These are phyloP conservation scores for Neofusicoccum sp. DNA, from an alignment of 2,329 filamentous ascomycete genomes.

Conservation along the genomic window DNA sequence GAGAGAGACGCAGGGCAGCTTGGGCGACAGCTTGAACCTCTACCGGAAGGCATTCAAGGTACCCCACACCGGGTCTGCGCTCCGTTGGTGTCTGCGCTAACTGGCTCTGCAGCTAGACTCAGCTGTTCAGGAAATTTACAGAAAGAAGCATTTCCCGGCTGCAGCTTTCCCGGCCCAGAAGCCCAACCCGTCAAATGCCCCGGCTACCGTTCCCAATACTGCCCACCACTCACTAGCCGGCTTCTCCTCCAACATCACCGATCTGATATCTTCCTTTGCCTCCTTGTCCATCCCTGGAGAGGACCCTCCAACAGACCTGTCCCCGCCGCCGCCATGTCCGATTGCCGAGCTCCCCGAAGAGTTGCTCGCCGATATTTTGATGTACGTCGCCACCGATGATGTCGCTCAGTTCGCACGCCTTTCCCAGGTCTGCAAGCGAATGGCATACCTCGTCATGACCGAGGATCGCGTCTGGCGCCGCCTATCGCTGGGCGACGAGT, in stretches of 20 bases:
- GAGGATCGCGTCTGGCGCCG: slow-evolving; percentile 86
- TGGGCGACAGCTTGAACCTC: slow-evolving; percentile 83
- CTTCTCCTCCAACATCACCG: slow-evolving; percentile 55
- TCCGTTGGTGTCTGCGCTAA: slow-evolving; percentile 20
- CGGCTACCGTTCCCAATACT: slow-evolving; percentile 52
- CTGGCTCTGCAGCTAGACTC: slow-evolving; percentile 68
- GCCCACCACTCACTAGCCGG: slow-evolving; percentile 59
- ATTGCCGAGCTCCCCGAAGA: slow-evolving; percentile 78
- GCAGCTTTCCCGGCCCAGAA: slow-evolving; percentile 53
- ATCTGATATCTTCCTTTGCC: slow-evolving; percentile 76
- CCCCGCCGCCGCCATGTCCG: slow-evolving; percentile 72
- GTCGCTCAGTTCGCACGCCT: slow-evolving; percentile 73
- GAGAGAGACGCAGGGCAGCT: slow-evolving; percentile 77
- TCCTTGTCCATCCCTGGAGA: slow-evolving; percentile 65
- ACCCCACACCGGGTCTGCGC: slow-evolving; percentile 26
- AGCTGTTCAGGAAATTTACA: slow-evolving; percentile 80
- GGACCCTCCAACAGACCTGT: slow-evolving; percentile 68
- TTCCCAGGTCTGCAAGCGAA: slow-evolving; percentile 77
- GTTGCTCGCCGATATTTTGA: slow-evolving; percentile 76
- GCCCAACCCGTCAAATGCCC: slow-evolving; percentile 49
- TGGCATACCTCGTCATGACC: slow-evolving; percentile 79
- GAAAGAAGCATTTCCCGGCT: slow-evolving; percentile 83
- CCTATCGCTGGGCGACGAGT: slow-evolving; percentile 66
- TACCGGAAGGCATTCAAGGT: slow-evolving; percentile 91
- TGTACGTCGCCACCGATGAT: slow-evolving; percentile 69